Base-by-base conservation (phyloP, 2,329 filamentous ascomycete genomes). In the Aspergillus sp. region DNA sequence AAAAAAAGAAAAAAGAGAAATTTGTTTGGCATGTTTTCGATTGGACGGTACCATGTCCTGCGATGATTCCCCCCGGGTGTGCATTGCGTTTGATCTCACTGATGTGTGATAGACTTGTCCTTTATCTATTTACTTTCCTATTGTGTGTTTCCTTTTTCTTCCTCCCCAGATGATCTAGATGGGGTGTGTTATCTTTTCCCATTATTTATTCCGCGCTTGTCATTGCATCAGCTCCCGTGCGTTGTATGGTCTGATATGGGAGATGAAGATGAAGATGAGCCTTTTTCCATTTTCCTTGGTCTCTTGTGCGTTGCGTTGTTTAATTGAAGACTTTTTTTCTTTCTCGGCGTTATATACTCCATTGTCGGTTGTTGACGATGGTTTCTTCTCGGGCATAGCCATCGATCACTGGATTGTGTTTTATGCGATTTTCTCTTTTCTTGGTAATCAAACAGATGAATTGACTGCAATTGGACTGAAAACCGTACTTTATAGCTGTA, bases 271-370 rank as follows among this genome's bases (percentile, higher is more conserved):
- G 19, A 19, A 19, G 19, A 19, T 19, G 19, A 19, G 19, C 19
- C 19, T 19, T 2, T 19, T 19, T 19, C 19, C 19, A 19, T 19
- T 19, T 19, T 19, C 19, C 19, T 19, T 19, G 19, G 19, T 19
- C 19, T 19, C 2, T 19, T 19, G 2, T 19, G 19, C 2, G 19
- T 19, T 19, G 19, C 19, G 19, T 19, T 19, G 19, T 19, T 2
- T 19, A 19, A 19, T 19, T 29, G 43, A 34, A 40, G 45, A 44
- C 45, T 47, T 49, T 50, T 35, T 44, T 19, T 19, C 46, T 49
- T 48, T 34, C 42, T n/a, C 12, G 50, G 50, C 50, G 50, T 52
- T 52, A 50, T 50, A 52, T 52, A 52, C 47, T 49, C 49, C 36
- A 48, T 48, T 43, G 35, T 10, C n/a, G 7, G 19, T n/a, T 10